A percentile compares a stretch with the other conserved stretches of the same genome.
Conservation (phyloP, 345 rosid species). For the Chamaenerion angustifolium region DNA sequence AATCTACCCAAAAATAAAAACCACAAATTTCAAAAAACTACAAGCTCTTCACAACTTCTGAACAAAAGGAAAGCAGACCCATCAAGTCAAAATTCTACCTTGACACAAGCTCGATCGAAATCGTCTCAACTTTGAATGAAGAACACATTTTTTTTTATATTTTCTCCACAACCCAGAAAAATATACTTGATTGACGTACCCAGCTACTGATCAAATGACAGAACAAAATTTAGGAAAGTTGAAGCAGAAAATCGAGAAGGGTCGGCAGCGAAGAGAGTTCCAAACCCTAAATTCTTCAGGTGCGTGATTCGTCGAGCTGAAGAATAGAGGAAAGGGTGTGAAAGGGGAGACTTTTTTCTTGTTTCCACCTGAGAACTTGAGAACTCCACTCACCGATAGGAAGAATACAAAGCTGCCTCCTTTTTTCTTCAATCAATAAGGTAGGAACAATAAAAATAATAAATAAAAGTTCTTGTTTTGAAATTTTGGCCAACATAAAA, state of each 20-base stretch:
- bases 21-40: conserved; percentile 19
- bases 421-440: background rate
- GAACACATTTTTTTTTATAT: too few relatives aligned
- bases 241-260: too few relatives aligned
- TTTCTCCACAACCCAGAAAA: too few relatives aligned
- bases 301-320: conserved; percentile 6
- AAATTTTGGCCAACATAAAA: too few relatives aligned
- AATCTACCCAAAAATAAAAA: conserved; percentile 5
- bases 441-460: too few relatives aligned
- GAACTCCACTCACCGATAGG: conserved; percentile 34
- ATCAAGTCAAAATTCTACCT: conserved; percentile 21
- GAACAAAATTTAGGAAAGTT: too few relatives aligned
- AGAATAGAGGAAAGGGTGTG: conserved; percentile 55
- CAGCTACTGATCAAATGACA: too few relatives aligned
- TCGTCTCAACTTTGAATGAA: too few relatives aligned
- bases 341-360: conserved; percentile 55
- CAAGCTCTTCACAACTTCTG: conserved; percentile 4
- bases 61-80: conserved; percentile 12
- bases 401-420: background rate
- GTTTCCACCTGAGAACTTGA: conserved; percentile 17
- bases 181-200: too few relatives aligned
- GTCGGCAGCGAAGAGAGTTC: too few relatives aligned
- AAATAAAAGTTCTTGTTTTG: too few relatives aligned
- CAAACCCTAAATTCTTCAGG: conserved; percentile 51
- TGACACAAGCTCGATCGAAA: conserved; percentile 3